These are phyloP conservation scores for Pochonia chlamydosporia DNA, from an alignment of 2,329 filamentous ascomycete species.

Conservation along the genomic window DNA sequence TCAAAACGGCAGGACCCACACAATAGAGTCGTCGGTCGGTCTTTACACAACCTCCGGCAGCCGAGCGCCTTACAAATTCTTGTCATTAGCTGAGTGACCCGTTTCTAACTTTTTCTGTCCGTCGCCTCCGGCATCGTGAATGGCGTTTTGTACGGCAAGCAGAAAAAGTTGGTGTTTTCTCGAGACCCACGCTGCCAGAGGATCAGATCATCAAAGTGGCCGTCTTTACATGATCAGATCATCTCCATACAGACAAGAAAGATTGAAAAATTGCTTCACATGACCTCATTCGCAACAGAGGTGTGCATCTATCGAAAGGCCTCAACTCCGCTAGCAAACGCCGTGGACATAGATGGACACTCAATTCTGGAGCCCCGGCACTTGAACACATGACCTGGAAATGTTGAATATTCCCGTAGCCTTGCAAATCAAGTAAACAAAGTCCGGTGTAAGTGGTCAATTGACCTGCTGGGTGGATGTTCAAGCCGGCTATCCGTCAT, in stretches of 20 bases:
- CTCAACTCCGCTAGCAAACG: background rate
- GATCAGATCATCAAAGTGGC: too few species aligned
- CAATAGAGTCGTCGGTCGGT: background rate
- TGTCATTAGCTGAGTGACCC: background rate
- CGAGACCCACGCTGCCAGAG: background rate
- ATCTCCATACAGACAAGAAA: background rate
- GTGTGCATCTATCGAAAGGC: background rate
- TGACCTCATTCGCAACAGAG: background rate
- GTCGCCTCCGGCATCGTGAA: too few species aligned
- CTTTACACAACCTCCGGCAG: background rate
- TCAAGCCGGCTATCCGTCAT: too few species aligned
- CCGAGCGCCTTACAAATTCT: slow-evolving; percentile 1
- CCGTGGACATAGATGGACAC: background rate
- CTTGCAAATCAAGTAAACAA: too few species aligned
- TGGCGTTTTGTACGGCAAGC: too few species aligned
- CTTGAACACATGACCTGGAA: too few species aligned
- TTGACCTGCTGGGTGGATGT: too few species aligned
- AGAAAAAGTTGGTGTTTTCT: background rate
- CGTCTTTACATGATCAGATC: too few species aligned
- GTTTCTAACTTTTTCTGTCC: background rate
- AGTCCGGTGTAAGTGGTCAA: too few species aligned
- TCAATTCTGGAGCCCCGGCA: too few species aligned
- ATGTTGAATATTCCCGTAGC: too few species aligned
- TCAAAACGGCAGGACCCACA: background rate
- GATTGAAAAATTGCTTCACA: background rate